Base-by-base conservation (phyloP, 1,284 basidiomycete genomes). In the Sanghuangporus baumii region DNA sequence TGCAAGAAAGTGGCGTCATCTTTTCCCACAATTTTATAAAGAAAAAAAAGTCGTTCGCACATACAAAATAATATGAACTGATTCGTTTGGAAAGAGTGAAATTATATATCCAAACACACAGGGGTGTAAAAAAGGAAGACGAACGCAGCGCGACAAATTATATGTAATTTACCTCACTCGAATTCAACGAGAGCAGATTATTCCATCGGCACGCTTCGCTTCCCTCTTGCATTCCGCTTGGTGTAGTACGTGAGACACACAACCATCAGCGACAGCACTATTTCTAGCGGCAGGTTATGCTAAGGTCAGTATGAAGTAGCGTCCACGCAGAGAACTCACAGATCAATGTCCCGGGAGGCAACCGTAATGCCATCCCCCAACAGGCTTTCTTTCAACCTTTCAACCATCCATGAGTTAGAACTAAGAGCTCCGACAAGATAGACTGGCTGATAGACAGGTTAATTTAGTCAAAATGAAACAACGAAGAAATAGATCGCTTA, bases 391-490 rank as follows among this genome's bases (percentile, higher is more conserved):
- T 88, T 85, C 7, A 91, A 77, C 70, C 90, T 88, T 37, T 76
- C 79, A 71, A 89, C 89, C 16, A 91, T 75, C 87, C 88, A 91
- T 0, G 87, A 85, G 66, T 86, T 89, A 0, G 88, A 86, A 2
- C 88, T 89, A 67, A 89, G 91, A 41, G 89, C 89, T 69, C 89
- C 89, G 6, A 91, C 89, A 31, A 91, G 76, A 78, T 88, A 91
- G 12, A 91, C 83, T 18, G 87, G 88, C 85, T 84, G 56, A 8
- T 88, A n/a, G 26, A 12, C 34, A 40, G 23, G 40, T n/a, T 40
- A 2, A 60, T 26, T n/a, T 11, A 11, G 5, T 38, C 14, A 18
- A 20, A 6, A 20, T 40, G 6, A 9, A 38, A 18, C 11, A 41
- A 31, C 34, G n/a, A 37, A 16, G 26, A 46, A 46, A 12, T 6